Percentiles rank a stretch among this genome's conserved stretches.
phyloP scores from a whole-genome alignment of 345 rosid genomes.

The Turritis glabra region DNA sequence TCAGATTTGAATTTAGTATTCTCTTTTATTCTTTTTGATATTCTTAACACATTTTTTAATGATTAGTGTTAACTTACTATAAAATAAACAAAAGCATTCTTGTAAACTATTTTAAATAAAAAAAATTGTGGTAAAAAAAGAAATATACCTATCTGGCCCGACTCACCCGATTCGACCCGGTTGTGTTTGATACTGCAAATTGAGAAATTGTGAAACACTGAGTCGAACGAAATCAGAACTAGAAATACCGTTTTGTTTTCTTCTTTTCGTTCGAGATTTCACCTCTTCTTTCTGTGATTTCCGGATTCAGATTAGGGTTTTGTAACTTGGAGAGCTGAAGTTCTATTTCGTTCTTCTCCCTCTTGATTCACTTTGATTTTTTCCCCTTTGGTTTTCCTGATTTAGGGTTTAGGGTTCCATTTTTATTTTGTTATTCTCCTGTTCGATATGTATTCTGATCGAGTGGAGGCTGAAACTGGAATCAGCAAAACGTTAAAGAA shows the following conservation, averaged over 20 bases:
- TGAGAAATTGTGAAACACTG: not conserved
- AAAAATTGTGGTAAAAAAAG: too few relatives aligned
- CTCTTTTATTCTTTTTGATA: too few relatives aligned
- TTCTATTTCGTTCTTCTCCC: not conserved
- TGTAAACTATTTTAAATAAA: too few relatives aligned
- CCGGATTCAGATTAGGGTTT: not conserved
- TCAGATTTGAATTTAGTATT: too few relatives aligned
- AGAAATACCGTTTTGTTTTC: not conserved
- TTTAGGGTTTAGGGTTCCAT: slow-evolving; percentile 20
- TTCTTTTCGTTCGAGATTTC: not conserved
- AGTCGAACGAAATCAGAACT: not conserved
- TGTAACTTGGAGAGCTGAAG: not conserved
- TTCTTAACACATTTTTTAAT: too few relatives aligned
- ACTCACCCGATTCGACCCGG: not conserved
- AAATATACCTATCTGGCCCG: not conserved
- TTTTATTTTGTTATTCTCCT: not conserved
- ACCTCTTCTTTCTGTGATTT: not conserved
- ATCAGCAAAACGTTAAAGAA: slow-evolving; percentile 56
- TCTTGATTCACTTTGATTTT: not conserved
- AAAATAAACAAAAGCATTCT: too few relatives aligned
- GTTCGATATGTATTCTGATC: slow-evolving; percentile 79
- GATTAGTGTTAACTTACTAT: too few relatives aligned
- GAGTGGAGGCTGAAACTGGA: slow-evolving; percentile 48
- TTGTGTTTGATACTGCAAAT: not conserved
- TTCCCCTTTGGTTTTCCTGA: not conserved